A percentile compares a stretch with the other conserved stretches of the same genome.
Conservation (phyloP, 495 filamentous ascomycete genomes). For the Diplogelasinospora grovesii region DNA sequence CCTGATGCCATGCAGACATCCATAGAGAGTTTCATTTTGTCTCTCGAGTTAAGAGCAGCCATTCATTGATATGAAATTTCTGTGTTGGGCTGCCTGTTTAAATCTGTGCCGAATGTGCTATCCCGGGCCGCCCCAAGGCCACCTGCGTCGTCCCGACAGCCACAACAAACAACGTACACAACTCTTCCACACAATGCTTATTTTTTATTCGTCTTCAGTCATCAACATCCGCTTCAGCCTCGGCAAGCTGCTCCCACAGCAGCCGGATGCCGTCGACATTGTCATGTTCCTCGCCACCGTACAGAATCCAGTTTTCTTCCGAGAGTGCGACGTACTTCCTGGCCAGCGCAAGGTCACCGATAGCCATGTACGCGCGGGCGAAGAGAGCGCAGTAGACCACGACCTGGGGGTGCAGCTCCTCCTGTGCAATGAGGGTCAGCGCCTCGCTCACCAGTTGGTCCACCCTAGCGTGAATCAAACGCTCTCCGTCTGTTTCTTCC, state of each 20-base stretch:
- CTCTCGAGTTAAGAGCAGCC: too few species aligned
- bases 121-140: too few species aligned
- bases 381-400: constrained; percentile 25
- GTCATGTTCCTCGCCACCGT: constrained; percentile 30
- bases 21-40: too few species aligned
- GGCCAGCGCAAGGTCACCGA: constrained; percentile 17
- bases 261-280: constrained; percentile 27
- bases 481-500: constrained; percentile 9
- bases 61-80: too few species aligned
- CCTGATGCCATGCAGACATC: too few species aligned
- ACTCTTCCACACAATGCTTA: too few species aligned
- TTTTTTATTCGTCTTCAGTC: too few species aligned
- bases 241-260: constrained; percentile 19
- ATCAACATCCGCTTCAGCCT: constrained; percentile 4
- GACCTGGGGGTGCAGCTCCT: constrained; percentile 27
- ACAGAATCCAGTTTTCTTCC: constrained; percentile 24
- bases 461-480: constrained; percentile 7
- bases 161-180: too few species aligned
- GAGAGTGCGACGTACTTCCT: constrained; percentile 18
- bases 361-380: constrained; percentile 25
- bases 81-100: too few species aligned
- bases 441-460: constrained; percentile 18
- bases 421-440: constrained; percentile 18
- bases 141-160: too few species aligned
- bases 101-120: too few species aligned